Conservation (phyloP, 2,329 filamentous ascomycete genomes). For the Penicillium hordei region DNA sequence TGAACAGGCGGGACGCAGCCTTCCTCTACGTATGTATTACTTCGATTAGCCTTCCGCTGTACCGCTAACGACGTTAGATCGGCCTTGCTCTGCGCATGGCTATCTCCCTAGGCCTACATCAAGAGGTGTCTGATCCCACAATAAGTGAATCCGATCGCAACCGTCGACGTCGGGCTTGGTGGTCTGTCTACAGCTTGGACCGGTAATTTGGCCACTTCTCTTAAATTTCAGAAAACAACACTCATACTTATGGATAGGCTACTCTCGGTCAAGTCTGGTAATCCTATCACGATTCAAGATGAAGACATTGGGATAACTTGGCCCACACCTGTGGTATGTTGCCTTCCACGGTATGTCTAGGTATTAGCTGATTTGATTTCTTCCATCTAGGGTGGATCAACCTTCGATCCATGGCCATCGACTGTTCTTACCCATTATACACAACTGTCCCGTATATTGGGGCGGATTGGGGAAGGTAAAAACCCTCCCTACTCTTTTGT, state of each 20-base stretch:
- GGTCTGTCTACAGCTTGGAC: conserved; percentile 58
- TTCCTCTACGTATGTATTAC: conserved; percentile 49
- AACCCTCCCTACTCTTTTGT: too few species aligned
- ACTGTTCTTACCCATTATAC: conserved; percentile 55
- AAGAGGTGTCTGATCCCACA: conserved; percentile 47
- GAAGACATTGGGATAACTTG: conserved; percentile 52
- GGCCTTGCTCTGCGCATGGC: conserved; percentile 58
- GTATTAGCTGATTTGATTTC: conserved; percentile 1
- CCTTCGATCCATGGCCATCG: conserved; percentile 43
- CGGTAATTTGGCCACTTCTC: conserved; percentile 27
- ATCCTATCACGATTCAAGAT: conserved; percentile 56
- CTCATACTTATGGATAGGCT: conserved; percentile 35
- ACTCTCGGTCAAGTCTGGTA: conserved; percentile 55
- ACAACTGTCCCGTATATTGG: conserved; percentile 53
- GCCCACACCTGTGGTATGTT: conserved; percentile 33
- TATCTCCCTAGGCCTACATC: conserved; percentile 57
- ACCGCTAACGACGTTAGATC: conserved; percentile 34
- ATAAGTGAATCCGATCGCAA: conserved; percentile 48
- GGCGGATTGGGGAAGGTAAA: conserved; percentile 47
- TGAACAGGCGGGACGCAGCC: conserved; percentile 56
- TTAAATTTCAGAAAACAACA: neutral
- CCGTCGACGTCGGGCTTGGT: conserved; percentile 55
- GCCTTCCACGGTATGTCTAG: neutral
- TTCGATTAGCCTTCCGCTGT: neutral
- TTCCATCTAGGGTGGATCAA: conserved; percentile 16